Conservation (phyloP, 257 asterid genomes). For the Solanum rostratum region DNA sequence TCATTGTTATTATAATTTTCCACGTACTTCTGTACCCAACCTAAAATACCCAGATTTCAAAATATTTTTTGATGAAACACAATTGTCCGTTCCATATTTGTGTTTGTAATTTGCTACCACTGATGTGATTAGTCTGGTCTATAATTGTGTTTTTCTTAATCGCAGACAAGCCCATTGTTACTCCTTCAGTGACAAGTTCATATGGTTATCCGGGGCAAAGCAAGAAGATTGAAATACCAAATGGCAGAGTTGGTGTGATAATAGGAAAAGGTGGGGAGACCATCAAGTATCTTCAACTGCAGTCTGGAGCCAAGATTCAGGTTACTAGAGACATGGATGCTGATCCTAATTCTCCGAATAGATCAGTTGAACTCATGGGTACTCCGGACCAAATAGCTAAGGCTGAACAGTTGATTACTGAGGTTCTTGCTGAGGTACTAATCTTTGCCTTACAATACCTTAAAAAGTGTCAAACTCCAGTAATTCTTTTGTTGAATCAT, state of each 20-base stretch:
- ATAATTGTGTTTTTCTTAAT: background rate
- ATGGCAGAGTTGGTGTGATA: conserved; percentile 75
- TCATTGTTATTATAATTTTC: background rate
- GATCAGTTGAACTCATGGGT: conserved; percentile 20
- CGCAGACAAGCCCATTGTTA: background rate
- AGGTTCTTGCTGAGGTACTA: conserved; percentile 49
- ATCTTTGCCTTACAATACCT: background rate
- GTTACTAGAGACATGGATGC: conserved; percentile 28
- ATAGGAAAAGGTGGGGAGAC: conserved; percentile 83
- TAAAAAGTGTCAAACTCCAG: background rate
- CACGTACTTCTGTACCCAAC: background rate
- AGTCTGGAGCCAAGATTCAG: conserved; percentile 84
- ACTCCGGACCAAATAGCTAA: conserved; percentile 15
- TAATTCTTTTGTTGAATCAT: background rate
- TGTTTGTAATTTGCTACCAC: background rate
- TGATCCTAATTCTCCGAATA: conserved; percentile 6
- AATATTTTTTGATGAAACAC: background rate
- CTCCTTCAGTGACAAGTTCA: conserved; percentile 1
- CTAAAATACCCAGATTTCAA: background rate
- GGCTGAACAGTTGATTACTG: conserved; percentile 16
- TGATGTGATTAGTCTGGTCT: background rate
- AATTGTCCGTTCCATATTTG: background rate
- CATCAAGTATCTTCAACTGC: conserved; percentile 56
- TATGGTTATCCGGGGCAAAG: conserved; percentile 13
- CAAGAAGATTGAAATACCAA: conserved; percentile 33